Base-by-base conservation (phyloP, 164 flowering plant species). In the Vitis amurensis region DNA sequence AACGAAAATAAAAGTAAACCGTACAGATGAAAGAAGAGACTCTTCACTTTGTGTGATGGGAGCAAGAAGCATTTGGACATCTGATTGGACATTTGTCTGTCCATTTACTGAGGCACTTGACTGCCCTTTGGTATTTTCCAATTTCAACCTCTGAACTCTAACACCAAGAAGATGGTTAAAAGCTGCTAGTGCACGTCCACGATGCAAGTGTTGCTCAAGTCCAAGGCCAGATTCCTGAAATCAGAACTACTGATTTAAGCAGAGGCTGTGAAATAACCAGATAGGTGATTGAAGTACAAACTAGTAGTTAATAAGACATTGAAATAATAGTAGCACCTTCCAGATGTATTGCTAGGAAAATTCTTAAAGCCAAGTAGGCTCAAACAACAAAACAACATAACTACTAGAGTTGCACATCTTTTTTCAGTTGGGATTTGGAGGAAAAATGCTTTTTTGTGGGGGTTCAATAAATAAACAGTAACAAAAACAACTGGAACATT, bases 171-270 rank as follows among this genome's bases (percentile, higher is more conserved):
- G 84, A 72, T 88, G 90, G 66, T 82, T 88, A 69, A 95, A 89
- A 79, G 97, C 98, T 63, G 93, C 97, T 68, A 95, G 72, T 49
- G 98, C 86, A 76, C 97, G 97, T 23, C 99, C 99, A 70, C 99
- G 96, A 76, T 93, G 94, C 81, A 95, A 85, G 74, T 91, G 88
- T 66, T 91, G 97, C 81, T 95, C 98, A 74, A 93, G 84, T 53
- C 97, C 94, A 75, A 74, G 78, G 73, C 85, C 87, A 64, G 82
- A 67, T 72, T 82, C 94, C 99, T 95, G 86, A 80, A 66, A 60
- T 76, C 55, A 74, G 27, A 48, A 44, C 50, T 17, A 64, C 50
- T 53, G 55, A 63, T 57, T 75, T 6, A 16, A 56, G 14, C 10
- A 30, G 11, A 49, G 11, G 55, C 11, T 63, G 15, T 50, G 6